phyloP scores from a whole-genome alignment of 208 protist species.

The Angomonas ambiguus region DNA sequence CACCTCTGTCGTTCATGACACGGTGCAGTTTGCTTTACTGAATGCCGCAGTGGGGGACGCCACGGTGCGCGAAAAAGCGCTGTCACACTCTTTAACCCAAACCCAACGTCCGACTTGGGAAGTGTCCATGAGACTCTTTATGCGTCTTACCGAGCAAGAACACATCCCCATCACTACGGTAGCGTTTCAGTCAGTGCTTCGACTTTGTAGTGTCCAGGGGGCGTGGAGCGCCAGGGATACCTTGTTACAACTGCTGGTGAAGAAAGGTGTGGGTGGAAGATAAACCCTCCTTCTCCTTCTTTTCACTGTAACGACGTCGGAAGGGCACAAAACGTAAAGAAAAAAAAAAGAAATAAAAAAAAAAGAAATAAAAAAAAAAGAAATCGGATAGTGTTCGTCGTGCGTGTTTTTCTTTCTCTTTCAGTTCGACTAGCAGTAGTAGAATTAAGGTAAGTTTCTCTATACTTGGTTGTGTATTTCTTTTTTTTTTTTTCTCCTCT shows the following conservation, averaged over 20 bases:
- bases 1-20: conserved; percentile 67
- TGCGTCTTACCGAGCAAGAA: conserved; percentile 39
- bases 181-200: conserved; percentile 68
- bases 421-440: not conserved
- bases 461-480: not conserved
- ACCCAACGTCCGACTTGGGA: conserved; percentile 46
- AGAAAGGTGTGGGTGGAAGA: conserved; percentile 22
- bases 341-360: not conserved
- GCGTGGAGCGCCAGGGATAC: conserved; percentile 45
- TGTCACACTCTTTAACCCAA: conserved; percentile 7
- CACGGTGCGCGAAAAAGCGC: not conserved
- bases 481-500: not conserved
- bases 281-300: too few species aligned
- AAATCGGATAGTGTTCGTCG: not conserved
- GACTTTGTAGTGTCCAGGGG: conserved; percentile 59
- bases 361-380: conserved; percentile 11
- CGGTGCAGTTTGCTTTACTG: conserved; percentile 75
- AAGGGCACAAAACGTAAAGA: not conserved
- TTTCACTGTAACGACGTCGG: not conserved
- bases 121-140: conserved; percentile 54
- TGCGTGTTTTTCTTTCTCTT: not conserved
- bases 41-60: conserved; percentile 22
- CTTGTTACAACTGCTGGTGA: conserved; percentile 48
- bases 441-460: not conserved
- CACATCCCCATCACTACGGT: conserved; percentile 59